phyloP scores from a whole-genome alignment of 345 rosid genomes.

The Diplotaxis tenuifolia region DNA sequence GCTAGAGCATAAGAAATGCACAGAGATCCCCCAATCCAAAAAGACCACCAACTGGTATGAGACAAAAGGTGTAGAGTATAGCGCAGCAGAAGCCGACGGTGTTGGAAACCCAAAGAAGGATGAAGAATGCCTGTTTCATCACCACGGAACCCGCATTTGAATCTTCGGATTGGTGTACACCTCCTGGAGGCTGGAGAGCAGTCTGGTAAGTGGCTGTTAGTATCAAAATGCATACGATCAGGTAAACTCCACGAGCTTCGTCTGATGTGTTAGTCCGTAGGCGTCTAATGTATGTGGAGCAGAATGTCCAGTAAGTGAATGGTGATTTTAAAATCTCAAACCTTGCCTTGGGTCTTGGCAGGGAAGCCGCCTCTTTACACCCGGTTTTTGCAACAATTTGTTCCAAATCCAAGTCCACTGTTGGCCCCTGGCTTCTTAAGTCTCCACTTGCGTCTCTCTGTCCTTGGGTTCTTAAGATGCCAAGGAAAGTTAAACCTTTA shows the following conservation, averaged over 20 bases:
- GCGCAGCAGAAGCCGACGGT: conserved; percentile 18
- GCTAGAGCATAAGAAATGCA: conserved; percentile 23
- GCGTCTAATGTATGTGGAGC: background rate
- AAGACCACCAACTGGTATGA: conserved; percentile 18
- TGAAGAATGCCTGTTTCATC: conserved; percentile 16
- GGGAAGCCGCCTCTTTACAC: background rate
- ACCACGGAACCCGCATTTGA: background rate
- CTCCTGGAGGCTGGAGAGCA: conserved; percentile 28
- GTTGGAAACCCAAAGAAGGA: conserved; percentile 19
- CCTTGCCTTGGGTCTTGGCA: background rate
- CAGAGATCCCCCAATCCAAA: background rate
- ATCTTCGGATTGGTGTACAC: conserved; percentile 12
- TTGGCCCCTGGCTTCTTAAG: background rate
- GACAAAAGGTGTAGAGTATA: conserved; percentile 25
- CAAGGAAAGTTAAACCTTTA: background rate
- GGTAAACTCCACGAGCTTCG: conserved; percentile 10
- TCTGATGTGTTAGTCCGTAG: background rate
- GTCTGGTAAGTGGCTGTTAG: conserved; percentile 32
- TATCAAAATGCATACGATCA: conserved; percentile 24
- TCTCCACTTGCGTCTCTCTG: background rate
- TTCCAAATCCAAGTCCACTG: background rate
- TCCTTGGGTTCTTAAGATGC: background rate
- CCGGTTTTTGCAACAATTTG: background rate
- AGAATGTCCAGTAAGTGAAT: background rate
- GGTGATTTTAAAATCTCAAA: background rate